These are phyloP conservation scores for Penicillium paneum DNA, from an alignment of 2,329 filamentous ascomycete genomes.

Conservation along the genomic window DNA sequence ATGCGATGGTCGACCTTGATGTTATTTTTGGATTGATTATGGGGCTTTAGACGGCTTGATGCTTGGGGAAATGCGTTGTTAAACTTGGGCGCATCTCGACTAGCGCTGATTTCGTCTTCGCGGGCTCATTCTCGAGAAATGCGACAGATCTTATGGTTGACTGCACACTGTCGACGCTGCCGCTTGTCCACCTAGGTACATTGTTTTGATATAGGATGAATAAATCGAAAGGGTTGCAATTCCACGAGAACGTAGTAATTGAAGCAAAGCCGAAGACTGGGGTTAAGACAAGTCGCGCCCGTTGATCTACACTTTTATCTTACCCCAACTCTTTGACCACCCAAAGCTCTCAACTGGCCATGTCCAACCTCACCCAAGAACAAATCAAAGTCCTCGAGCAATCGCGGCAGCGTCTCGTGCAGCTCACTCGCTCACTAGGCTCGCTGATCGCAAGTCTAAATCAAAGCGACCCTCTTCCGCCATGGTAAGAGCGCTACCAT, in stretches of 20 bases:
- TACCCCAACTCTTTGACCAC: slow-evolving; percentile 1
- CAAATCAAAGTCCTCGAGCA: slow-evolving; percentile 65
- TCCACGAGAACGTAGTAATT: too few relatives aligned
- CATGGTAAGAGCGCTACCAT: slow-evolving; percentile 52
- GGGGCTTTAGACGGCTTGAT: background rate
- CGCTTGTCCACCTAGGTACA: background rate
- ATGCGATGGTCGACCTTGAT: background rate
- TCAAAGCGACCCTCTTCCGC: slow-evolving; percentile 63
- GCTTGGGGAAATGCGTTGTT: background rate
- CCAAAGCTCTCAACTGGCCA: slow-evolving; percentile 14
- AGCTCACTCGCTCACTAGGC: slow-evolving; percentile 65
- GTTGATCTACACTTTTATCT: background rate
- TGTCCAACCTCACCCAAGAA: slow-evolving; percentile 40
- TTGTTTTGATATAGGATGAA: background rate
- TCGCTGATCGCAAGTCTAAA: slow-evolving; percentile 62
- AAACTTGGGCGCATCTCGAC: slow-evolving; percentile 15
- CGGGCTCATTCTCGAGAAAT: slow-evolving; percentile 18
- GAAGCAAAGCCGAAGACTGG: background rate
- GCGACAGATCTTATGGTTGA: slow-evolving; percentile 26
- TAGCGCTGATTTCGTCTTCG: slow-evolving; percentile 21
- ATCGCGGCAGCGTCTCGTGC: slow-evolving; percentile 64
- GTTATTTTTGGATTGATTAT: slow-evolving; percentile 18
- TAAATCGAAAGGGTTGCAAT: background rate
- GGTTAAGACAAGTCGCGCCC: background rate
- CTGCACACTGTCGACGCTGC: slow-evolving; percentile 18